Base-by-base conservation (phyloP, 345 rosid species). In the Camelina laxa region DNA sequence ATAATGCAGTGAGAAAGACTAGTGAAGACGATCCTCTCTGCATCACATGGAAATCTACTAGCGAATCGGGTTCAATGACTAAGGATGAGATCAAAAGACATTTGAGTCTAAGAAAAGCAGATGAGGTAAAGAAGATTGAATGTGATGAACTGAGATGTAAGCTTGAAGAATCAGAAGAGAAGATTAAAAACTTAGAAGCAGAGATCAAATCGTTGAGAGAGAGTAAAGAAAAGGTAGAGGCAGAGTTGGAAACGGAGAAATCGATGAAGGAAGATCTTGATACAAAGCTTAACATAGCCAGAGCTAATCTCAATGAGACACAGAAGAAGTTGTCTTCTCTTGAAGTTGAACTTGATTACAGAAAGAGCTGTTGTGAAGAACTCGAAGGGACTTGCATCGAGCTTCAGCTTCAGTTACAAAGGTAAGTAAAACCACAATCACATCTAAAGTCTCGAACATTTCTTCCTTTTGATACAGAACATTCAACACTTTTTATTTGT, bases 351-450 rank as follows among this genome's bases (percentile, higher is more conserved):
- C 79, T 92, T 70, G 97, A 95, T 80, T 90, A 90, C 73, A 88
- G 87, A 82, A 86, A 72, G 41, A 85, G 78, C 60, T 87, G 92
- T 61, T 95, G 97, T 50, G 94, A 90, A 65, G 99, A 95, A 54
- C 80, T 92, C 39, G 97, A 95, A 84, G 89, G 88, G 11, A 90
- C 89, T 5, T 92, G 97, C 58, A 89, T 90, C 1, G 96, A 95
- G 80, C 97, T 95, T 80, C 97, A 95, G 80, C 96, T 95, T 70
- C 91, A 92, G 77, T 67, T 90, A 48, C 98, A 90, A 80, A 90
- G 99, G 98, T 94, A 70, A 74, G 48, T 7, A 38, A 47, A 49
- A 14, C 38, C 7, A 42, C 16, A 59, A 20, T 31, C 45, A 42
- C 35, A 50, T 49, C 58, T 60, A 60, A 51, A 41, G 17, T 4